phyloP scores from a whole-genome alignment of 1,284 basidiomycete species.

The Ganoderma lucidum region DNA sequence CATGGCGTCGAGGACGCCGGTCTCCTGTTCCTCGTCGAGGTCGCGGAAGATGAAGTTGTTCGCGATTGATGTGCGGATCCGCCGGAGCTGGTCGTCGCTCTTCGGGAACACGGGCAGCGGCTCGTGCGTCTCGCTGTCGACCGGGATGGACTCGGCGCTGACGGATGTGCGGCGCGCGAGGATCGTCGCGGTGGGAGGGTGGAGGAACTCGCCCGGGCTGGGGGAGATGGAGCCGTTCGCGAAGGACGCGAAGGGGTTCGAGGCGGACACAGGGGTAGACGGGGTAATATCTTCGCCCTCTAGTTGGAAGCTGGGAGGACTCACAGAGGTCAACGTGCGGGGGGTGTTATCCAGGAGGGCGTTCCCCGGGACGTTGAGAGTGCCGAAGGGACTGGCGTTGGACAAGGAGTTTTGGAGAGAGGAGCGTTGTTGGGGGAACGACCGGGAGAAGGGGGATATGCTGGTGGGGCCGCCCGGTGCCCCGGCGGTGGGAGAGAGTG shows the following conservation, averaged over 20 bases:
- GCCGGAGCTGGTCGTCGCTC: constrained; percentile 82
- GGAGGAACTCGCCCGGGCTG: constrained; percentile 66
- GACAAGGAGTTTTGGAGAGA: constrained; percentile 58
- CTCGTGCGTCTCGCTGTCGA: constrained; percentile 73
- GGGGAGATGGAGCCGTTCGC: constrained; percentile 46
- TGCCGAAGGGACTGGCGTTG: constrained; percentile 73
- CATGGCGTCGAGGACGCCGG: constrained; percentile 95
- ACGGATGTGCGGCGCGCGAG: constrained; percentile 94
- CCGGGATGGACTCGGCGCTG: constrained; percentile 95
- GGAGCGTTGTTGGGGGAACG: constrained; percentile 51
- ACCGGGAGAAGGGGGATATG: constrained; percentile 56
- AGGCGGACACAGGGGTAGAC: constrained; percentile 64
- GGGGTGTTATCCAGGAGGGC: constrained; percentile 57
- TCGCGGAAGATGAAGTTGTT: constrained; percentile 97
- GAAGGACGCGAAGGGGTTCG: constrained; percentile 55
- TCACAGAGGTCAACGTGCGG: constrained; percentile 37
- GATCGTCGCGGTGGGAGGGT: constrained; percentile 76
- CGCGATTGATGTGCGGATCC: constrained; percentile 88
- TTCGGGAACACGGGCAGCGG: constrained; percentile 84
- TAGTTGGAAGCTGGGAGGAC: constrained; percentile 63
- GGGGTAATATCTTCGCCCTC: constrained; percentile 66
- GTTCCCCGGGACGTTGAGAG: constrained; percentile 79
- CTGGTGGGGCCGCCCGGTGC: constrained; percentile 42
- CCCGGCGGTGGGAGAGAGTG: constrained; percentile 46
- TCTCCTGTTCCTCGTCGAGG: constrained; percentile 95